phyloP scores from a whole-genome alignment of 1,284 basidiomycete species.

The Microbotryum lychnidis-dioicae region DNA sequence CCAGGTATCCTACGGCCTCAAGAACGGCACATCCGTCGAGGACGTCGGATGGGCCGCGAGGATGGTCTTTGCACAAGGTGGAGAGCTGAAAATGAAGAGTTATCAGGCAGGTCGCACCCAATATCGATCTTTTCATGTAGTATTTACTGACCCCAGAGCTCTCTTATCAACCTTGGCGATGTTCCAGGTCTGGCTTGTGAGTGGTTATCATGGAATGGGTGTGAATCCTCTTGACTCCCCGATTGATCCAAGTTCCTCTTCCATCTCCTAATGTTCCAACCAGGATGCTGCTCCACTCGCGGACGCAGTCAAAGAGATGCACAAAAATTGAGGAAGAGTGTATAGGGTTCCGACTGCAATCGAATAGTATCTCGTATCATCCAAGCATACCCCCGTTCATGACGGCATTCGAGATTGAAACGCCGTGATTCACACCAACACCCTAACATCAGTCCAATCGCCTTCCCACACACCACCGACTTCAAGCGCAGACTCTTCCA shows the following conservation, averaged over 20 bases:
- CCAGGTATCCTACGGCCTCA: constrained; percentile 25
- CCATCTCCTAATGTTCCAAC: not conserved
- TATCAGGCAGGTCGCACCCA: constrained; percentile 14
- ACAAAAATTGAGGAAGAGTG: not conserved
- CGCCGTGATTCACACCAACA: not conserved
- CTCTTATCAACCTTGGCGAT: no score
- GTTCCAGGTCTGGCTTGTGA: constrained; percentile 15
- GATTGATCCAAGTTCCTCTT: not conserved
- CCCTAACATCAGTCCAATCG: constrained; percentile 24
- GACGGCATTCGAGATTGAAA: no score
- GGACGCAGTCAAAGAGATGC: constrained; percentile 12
- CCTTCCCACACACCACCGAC: constrained; percentile 23
- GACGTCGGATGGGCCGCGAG: constrained; percentile 18
- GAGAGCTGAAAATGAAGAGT: constrained; percentile 11
- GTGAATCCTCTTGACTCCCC: not conserved
- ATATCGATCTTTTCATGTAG: not conserved
- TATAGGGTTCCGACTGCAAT: no score
- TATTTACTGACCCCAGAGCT: not conserved
- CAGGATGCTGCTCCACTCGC: constrained; percentile 19
- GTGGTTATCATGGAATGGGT: not conserved
- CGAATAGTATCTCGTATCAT: no score
- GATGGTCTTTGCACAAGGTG: constrained; percentile 12
- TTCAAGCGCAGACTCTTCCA: not conserved
- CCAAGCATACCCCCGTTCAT: no score
- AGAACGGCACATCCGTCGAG: constrained; percentile 19